Percentiles rank a stretch among this genome's conserved stretches.
Evolutionary conservation across 2,329 filamentous ascomycete genomes (phyloP).

Genomic region (Exophiala mesophila): DNA sequence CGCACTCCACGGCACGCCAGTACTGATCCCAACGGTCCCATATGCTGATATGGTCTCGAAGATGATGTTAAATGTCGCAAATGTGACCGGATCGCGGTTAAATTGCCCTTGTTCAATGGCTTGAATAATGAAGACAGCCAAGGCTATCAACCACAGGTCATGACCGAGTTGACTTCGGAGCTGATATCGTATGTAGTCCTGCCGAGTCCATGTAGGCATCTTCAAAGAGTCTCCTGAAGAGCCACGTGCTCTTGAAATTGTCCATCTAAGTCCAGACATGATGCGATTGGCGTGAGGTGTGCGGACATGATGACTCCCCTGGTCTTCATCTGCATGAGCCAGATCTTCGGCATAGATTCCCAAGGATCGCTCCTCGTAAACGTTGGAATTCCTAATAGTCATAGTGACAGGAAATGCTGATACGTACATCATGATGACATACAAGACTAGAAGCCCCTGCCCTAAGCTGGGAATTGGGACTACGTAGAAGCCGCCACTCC

Average conservation of each 20-base stretch:
- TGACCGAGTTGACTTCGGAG: constrained; percentile 61
- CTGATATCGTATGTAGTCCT: constrained; percentile 52
- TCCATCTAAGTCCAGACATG: constrained; percentile 10
- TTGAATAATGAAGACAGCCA: constrained; percentile 57
- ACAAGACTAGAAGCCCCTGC: constrained; percentile 64
- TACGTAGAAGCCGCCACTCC: constrained; percentile 48
- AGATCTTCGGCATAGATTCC: constrained; percentile 49
- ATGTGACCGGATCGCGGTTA: constrained; percentile 46
- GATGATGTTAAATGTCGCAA: constrained; percentile 56
- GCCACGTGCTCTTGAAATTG: constrained; percentile 13
- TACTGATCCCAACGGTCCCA: constrained; percentile 41
- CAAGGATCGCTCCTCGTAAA: constrained; percentile 65
- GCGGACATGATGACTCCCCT: neutral
- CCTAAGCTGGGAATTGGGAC: constrained; percentile 46
- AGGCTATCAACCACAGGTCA: constrained; percentile 62
- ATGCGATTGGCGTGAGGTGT: constrained; percentile 1
- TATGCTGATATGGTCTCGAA: constrained; percentile 43
- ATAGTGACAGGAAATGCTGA: constrained; percentile 96
- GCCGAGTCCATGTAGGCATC: constrained; percentile 31
- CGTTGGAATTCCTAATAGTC: constrained; percentile 74
- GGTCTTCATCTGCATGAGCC: constrained; percentile 2
- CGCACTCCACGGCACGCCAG: constrained; percentile 41
- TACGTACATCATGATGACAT: constrained; percentile 99
- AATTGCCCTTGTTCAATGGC: constrained; percentile 57
- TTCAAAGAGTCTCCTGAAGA: neutral